Evolutionary conservation across 768 basidiomycete species (phyloP), one percentile per base, ranked within the genome.

Genomic region (Agrocybe chaxingu): DNA sequence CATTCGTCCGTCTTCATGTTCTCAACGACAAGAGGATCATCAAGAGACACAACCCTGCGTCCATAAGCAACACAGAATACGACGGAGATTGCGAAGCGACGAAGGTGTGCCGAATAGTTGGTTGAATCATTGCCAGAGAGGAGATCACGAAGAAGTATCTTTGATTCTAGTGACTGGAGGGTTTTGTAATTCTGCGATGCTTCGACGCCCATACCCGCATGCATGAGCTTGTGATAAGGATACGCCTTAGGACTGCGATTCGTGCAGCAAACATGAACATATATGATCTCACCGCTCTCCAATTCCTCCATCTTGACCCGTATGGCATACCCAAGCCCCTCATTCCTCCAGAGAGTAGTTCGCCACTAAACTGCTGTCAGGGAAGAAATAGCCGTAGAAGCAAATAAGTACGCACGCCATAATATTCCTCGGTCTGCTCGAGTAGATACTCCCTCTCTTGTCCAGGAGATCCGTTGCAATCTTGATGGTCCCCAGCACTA

Each of bases 371-470:
- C 30, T 10, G 8, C 16, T 18, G 34, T 18, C n/a, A 13, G 18
- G 13, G 2, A 11, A 12, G 7, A 24, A 16, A 0, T 29, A 18
- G 18, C 13, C n/a, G 12, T 3, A 33, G 37, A 19, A 44, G 32
- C 4, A 30, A 1, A 13, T 31, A 42, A 16, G 13, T 7, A 48
- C 61, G 30, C 41, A 69, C 68, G 57, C 60, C 52, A 68, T 58
- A 35, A 69, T 68, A 33, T 55, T 64, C 3, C 67, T 55, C 0
- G 69, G 69, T 7, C 69, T 60, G 40, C 66, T 65, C 0, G 69
- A 70, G 51, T 68, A 70, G 18, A 69, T 64, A n/a, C 61, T 57
- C 8, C 66, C 63, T 42, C 61, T 55, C 52, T 66, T 70, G 12
- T 69, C 68, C 8, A 70, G 41, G 6, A 70, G 55, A 35, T 70